Base-by-base conservation (phyloP, 2,329 filamentous ascomycete genomes). In the Alternaria sp. region DNA sequence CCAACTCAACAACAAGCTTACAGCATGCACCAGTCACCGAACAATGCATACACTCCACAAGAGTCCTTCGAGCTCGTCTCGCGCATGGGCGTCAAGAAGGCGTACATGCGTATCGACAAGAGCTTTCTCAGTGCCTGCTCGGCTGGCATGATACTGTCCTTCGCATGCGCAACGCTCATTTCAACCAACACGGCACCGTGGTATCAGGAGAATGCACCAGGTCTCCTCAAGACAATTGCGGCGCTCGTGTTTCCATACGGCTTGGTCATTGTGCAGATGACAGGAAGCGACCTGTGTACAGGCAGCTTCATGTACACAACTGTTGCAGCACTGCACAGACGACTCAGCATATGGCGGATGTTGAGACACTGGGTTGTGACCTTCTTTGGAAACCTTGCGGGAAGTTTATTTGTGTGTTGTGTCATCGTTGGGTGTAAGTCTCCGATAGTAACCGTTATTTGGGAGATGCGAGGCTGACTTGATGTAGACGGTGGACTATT, bases 1-100 rank as follows among this genome's bases (percentile, higher is more conserved):
- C 46, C 20, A 38, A 27, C 5, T 27, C 46, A 50, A 25, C 46
- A 36, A 6, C 32, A 36, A 25, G 32, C 20, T 38, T n/a, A 50
- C 32, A 50, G 22, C 46, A 50, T 50, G 46, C 46, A 50, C 20
- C 43, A 48, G 20, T 36, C 46, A 53, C 38, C 40, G 7, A 49
- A 38, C 38, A 68, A 83, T 59, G 75, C 81, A 5, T 83, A 83
- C 68, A 82, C 82, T 5, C 81, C 84, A 0, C 66, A 72, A 14
- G 81, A 87, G 74, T 82, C 85, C 36, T 81, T 82, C 8, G 84
- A 86, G 73, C 74, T 85, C 16, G 78, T 85, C 57, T 82, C 81
- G 1, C 80, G 83, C 11, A 79, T 82, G n/a, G 86, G 85, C 5
- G 78, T 78, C 27, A 79, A 79, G 54, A 87, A 87, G 69, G 84